Percentiles rank a stretch among this genome's conserved stretches.
Conservation (phyloP, 495 filamentous ascomycete genomes). For the Podospora pseudocomata region DNA sequence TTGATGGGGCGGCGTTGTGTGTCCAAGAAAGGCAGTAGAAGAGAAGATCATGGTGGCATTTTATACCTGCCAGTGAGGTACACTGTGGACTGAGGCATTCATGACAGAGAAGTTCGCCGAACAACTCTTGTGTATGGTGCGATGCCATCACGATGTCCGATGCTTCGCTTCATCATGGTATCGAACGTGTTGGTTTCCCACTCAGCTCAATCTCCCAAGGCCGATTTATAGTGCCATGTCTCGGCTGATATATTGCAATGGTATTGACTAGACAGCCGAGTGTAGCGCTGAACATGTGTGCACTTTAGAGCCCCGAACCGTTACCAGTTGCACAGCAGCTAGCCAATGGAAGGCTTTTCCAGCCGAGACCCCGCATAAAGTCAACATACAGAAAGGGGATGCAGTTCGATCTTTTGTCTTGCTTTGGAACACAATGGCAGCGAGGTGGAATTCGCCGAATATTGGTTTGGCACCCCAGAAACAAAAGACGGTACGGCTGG, state of each 20-base stretch:
- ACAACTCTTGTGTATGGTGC: not conserved
- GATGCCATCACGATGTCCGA: not conserved
- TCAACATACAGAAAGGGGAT: not conserved
- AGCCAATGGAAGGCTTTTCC: not conserved
- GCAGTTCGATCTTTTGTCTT: not conserved
- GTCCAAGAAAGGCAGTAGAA: not conserved
- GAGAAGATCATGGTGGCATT: not conserved
- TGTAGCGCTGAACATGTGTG: slow-evolving; percentile 7
- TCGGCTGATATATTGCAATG: not conserved
- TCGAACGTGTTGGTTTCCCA: not conserved
- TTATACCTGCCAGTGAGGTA: not conserved
- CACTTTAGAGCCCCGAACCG: not conserved
- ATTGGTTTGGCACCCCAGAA: not conserved
- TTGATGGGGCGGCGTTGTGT: not conserved
- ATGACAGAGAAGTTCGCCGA: not conserved
- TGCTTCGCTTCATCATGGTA: not conserved
- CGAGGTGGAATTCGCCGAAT: not conserved
- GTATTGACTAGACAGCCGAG: too few species aligned
- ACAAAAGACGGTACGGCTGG: not conserved
- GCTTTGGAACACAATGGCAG: not conserved
- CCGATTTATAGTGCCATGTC: not conserved
- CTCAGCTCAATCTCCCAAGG: not conserved
- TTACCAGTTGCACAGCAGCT: not conserved
- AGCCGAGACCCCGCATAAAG: slow-evolving; percentile 43
- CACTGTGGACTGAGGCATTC: not conserved